Conservation (phyloP, 768 basidiomycete genomes). For the Grammothele lineata region DNA sequence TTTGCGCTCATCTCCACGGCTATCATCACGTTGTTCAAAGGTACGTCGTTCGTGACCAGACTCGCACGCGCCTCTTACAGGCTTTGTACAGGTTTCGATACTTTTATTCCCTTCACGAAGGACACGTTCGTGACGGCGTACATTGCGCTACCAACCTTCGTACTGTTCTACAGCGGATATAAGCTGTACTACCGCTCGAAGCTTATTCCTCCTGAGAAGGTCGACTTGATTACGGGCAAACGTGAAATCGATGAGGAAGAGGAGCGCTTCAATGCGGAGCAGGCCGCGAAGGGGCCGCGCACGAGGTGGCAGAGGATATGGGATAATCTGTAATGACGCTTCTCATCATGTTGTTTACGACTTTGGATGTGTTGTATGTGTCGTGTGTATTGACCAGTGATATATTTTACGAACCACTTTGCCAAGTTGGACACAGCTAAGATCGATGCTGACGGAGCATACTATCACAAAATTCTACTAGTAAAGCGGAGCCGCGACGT, state of each 20-base stretch:
- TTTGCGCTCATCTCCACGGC: conserved; percentile 49
- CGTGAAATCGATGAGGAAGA: conserved; percentile 63
- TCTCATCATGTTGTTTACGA: neutral
- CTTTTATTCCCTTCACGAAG: conserved; percentile 41
- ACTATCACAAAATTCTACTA: too few species aligned
- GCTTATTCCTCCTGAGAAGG: conserved; percentile 39
- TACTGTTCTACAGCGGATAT: conserved; percentile 33
- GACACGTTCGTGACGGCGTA: conserved; percentile 60
- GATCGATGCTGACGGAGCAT: neutral
- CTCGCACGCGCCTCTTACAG: conserved; percentile 16
- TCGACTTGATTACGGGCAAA: conserved; percentile 59
- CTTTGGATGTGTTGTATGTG: too few species aligned
- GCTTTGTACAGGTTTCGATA: conserved; percentile 32
- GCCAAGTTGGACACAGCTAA: too few species aligned
- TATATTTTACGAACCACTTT: too few species aligned
- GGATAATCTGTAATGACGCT: conserved; percentile 23
- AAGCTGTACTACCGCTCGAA: conserved; percentile 32
- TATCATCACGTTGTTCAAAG: conserved; percentile 57
- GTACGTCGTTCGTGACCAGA: conserved; percentile 22
- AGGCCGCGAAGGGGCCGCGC: conserved; percentile 28
- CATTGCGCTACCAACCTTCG: conserved; percentile 32
- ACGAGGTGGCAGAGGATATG: conserved; percentile 24
- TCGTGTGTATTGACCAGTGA: too few species aligned
- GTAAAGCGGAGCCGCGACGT: too few species aligned
- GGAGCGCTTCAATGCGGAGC: conserved; percentile 40